Conservation (phyloP, 805 yeast species). For the Naumovozyma dairenensis region DNA sequence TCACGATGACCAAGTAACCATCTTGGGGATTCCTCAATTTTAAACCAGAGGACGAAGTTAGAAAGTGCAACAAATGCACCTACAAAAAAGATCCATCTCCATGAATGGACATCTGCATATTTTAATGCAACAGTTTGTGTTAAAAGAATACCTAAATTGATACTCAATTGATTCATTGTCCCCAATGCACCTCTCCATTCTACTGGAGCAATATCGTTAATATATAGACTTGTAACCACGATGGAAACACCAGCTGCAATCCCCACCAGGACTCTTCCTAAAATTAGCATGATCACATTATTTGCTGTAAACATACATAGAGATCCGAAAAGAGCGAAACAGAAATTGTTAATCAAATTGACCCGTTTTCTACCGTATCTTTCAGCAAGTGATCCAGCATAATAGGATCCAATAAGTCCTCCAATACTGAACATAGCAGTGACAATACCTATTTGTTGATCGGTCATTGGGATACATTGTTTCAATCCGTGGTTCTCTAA, state of each 20-base stretch:
- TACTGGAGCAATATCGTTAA: conserved; percentile 71
- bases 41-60: conserved; percentile 36
- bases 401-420: conserved; percentile 65
- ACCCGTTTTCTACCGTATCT: conserved; percentile 51
- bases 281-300: conserved; percentile 34
- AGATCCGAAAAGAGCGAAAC: conserved; percentile 51
- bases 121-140: conserved; percentile 67
- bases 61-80: conserved; percentile 48
- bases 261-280: conserved; percentile 75
- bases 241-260: conserved; percentile 80
- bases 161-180: conserved; percentile 78
- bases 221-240: conserved; percentile 74
- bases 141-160: conserved; percentile 73
- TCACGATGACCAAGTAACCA: conserved; percentile 44
- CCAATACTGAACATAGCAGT: conserved; percentile 79
- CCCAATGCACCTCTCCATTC: conserved; percentile 70
- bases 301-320: conserved; percentile 44
- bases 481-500: conserved; percentile 26
- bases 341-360: conserved; percentile 39
- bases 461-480: conserved; percentile 50
- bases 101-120: conserved; percentile 54
- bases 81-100: conserved; percentile 63
- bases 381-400: conserved; percentile 59
- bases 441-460: conserved; percentile 55
- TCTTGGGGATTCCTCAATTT: conserved; percentile 69